Base-by-base conservation (phyloP, 2,329 filamentous ascomycete genomes). In the Trichophyton benhamiae region DNA sequence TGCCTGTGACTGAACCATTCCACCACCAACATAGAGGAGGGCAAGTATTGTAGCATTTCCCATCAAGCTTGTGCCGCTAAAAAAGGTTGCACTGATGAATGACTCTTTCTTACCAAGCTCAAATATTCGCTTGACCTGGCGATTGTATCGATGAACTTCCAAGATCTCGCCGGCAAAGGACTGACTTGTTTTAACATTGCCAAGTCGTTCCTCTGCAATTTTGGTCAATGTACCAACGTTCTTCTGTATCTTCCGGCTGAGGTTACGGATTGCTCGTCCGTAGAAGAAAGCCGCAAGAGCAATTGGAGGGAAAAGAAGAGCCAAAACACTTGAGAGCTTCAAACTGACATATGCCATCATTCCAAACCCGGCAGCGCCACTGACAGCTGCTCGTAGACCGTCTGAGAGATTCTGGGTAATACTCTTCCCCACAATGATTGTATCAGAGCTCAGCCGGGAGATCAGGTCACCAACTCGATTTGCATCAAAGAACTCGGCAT, bases 401-500 rank as follows among this genome's bases (percentile, higher is more conserved):
- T 99, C 94, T 4, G 92, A 97, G 58, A 99, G 78, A 71, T 99
- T 99, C 71, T 97, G 92, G 0, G 94, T 99, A 66, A 99, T 96
- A 69, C 91, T 96, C 76, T 99, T 99, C 71, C 92, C 94, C 60
- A 99, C 94, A 70, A 99, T 95, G 70, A 97, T 90, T 0, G 94
- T 96, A 73, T 99, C 95, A 1, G 91, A 95, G 69, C 92, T 91
- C 53, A 99, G 83, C 42, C 95, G 87, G 42, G 92, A 97, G 70
- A 99, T 96, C 67, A 99, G 78, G 72, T 99, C 94, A 72, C 94
- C 94, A 27, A 96, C 91, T 27, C 94, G 84, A 76, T 99, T 99
- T 44, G 94, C 94, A 72, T 99, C 94, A 71, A 99, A 99, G 77
- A 99, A 99, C 70, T 97, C 94, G 62, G 94, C 94, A 73, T 99